These are phyloP conservation scores for Ampelomyces quisqualis DNA, from an alignment of 2,329 filamentous ascomycete genomes.

Conservation along the genomic window DNA sequence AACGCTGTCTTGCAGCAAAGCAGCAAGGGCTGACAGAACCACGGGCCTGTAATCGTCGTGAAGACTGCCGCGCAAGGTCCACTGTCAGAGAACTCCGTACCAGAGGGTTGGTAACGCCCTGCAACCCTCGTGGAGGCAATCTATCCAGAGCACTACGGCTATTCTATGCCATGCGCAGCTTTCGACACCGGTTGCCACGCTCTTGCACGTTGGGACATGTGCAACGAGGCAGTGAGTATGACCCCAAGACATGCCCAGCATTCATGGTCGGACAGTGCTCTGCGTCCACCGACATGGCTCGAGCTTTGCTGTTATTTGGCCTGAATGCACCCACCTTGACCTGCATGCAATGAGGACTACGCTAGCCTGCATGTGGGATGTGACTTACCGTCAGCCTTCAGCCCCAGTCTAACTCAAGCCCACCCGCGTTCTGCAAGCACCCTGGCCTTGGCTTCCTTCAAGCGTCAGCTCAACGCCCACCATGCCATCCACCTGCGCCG, in stretches of 20 bases:
- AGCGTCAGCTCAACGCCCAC: slow-evolving; percentile 37
- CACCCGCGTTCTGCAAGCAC: slow-evolving; percentile 31
- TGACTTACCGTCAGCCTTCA: slow-evolving; percentile 37
- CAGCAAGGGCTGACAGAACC: slow-evolving; percentile 14
- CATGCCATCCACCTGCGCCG: slow-evolving; percentile 24
- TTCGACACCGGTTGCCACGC: slow-evolving; percentile 2
- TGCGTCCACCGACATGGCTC: slow-evolving; percentile 12
- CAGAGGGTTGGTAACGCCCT: slow-evolving; percentile 8
- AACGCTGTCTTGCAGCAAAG: slow-evolving; percentile 10
- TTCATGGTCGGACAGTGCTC: not conserved
- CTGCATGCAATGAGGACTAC: slow-evolving; percentile 20
- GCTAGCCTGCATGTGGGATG: slow-evolving; percentile 27
- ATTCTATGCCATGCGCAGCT: slow-evolving; percentile 18
- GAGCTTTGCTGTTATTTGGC: slow-evolving; percentile 16
- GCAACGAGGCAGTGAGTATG: not conserved
- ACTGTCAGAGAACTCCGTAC: slow-evolving; percentile 9
- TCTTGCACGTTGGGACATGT: not conserved
- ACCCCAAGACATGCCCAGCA: not conserved
- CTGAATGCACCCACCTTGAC: slow-evolving; percentile 23
- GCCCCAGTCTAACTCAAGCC: slow-evolving; percentile 34
- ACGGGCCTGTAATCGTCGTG: slow-evolving; percentile 12
- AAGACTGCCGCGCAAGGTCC: slow-evolving; percentile 14
- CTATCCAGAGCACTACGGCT: slow-evolving; percentile 22
- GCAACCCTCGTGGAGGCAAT: slow-evolving; percentile 24
- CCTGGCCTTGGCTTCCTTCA: slow-evolving; percentile 30